Percentiles rank a stretch among this genome's conserved stretches.
Conservation (phyloP, 2,329 filamentous ascomycete species). For the Didymella sp. region DNA sequence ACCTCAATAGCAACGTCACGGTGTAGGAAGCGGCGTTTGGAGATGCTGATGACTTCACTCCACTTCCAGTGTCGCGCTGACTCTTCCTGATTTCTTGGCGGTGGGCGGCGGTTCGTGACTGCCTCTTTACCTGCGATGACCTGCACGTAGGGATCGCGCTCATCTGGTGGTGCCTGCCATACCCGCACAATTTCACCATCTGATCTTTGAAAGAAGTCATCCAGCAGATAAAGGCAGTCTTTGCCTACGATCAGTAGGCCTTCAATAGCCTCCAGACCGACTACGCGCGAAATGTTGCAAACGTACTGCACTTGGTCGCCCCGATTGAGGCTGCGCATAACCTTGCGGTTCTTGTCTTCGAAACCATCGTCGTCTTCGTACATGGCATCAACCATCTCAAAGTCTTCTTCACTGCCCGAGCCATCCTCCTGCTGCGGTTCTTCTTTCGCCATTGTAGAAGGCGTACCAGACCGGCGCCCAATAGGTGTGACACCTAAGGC, state of each 20-base stretch:
- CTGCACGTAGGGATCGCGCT: constrained; percentile 92
- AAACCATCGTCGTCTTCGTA: constrained; percentile 84
- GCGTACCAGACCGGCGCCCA: constrained; percentile 27
- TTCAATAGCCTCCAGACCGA: constrained; percentile 91
- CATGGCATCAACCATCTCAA: constrained; percentile 93
- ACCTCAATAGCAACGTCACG: constrained; percentile 95
- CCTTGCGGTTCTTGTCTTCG: constrained; percentile 97
- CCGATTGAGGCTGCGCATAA: constrained; percentile 90
- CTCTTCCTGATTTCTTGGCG: constrained; percentile 57
- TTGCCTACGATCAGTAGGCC: constrained; percentile 93
- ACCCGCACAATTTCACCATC: constrained; percentile 98
- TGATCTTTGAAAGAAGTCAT: constrained; percentile 92
- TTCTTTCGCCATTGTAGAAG: constrained; percentile 28
- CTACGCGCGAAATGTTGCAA: constrained; percentile 93
- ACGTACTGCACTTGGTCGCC: constrained; percentile 93
- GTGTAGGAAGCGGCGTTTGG: constrained; percentile 93
- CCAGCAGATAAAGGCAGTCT: constrained; percentile 89
- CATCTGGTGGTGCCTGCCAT: constrained; percentile 88
- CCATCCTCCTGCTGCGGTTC: constrained; percentile 41
- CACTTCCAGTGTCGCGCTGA: constrained; percentile 93
- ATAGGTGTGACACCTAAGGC: constrained; percentile 41
- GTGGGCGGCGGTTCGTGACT: constrained; percentile 55
- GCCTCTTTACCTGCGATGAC: constrained; percentile 84
- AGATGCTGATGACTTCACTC: constrained; percentile 93
- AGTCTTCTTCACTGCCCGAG: constrained; percentile 78